phyloP scores from a whole-genome alignment of 2,329 filamentous ascomycete genomes.

The Fusarium pseudocircinatum region DNA sequence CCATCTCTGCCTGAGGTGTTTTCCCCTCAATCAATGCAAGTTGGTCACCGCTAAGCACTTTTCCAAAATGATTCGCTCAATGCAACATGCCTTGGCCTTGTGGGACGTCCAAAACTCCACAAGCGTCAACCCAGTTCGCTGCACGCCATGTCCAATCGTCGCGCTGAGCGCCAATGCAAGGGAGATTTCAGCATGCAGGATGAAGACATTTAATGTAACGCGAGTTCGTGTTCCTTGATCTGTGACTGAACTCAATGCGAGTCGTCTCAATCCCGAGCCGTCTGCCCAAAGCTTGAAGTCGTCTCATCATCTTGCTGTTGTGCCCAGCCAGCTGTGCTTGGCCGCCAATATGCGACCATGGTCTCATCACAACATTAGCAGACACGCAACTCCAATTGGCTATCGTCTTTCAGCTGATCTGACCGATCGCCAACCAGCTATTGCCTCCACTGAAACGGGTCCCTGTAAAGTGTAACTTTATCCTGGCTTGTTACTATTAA shows the following conservation, averaged over 20 bases:
- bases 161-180: slow-evolving; percentile 38
- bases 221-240: background rate
- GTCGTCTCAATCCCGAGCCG: background rate
- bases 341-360: slow-evolving; percentile 35
- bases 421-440: slow-evolving; percentile 18
- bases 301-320: background rate
- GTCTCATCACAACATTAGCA: slow-evolving; percentile 21
- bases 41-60: slow-evolving; percentile 28
- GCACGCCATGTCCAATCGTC: slow-evolving; percentile 33
- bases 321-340: background rate
- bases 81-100: slow-evolving; percentile 16
- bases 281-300: background rate
- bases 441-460: slow-evolving; percentile 1
- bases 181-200: slow-evolving; percentile 20
- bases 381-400: slow-evolving; percentile 12
- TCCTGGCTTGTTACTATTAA: slow-evolving; percentile 32
- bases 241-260: background rate
- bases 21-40: slow-evolving; percentile 16
- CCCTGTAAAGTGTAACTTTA: slow-evolving; percentile 9
- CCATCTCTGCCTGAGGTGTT: slow-evolving; percentile 25
- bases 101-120: slow-evolving; percentile 29
- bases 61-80: slow-evolving; percentile 26
- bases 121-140: slow-evolving; percentile 21
- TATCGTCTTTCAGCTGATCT: slow-evolving; percentile 19
- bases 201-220: background rate